These are phyloP conservation scores for Pythium pyrilobum DNA, from an alignment of 352 stramenopile genomes.

Conservation along the genomic window DNA sequence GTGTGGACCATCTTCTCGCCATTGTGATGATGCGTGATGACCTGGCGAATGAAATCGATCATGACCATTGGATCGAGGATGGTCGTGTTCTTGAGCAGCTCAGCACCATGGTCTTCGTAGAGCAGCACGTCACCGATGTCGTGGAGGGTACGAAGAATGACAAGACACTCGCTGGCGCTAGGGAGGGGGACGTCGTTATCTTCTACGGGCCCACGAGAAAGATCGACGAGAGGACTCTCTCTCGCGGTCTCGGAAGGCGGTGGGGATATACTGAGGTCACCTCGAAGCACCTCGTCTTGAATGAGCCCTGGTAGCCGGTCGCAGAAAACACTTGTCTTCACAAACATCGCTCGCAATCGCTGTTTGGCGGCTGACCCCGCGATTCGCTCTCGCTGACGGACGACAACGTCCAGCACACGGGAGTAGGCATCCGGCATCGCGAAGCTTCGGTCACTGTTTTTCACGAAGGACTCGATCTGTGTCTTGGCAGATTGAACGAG, in stretches of 20 bases:
- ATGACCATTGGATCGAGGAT: neutral
- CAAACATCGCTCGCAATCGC: neutral
- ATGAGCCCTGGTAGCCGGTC: too few species aligned
- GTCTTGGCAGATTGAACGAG: neutral
- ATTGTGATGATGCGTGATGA: neutral
- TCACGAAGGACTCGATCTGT: neutral
- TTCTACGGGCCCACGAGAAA: too few species aligned
- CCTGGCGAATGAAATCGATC: neutral
- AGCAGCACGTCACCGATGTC: constrained; percentile 1
- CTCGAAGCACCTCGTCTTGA: too few species aligned
- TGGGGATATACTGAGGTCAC: too few species aligned
- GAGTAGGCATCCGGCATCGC: constrained; percentile 10
- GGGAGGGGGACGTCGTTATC: too few species aligned
- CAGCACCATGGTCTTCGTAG: neutral
- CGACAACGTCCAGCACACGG: neutral
- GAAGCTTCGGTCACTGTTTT: neutral
- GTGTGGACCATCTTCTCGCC: neutral
- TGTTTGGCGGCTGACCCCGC: neutral
- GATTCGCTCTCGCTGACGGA: neutral
- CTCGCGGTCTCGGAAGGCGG: too few species aligned
- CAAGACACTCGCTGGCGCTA: too few species aligned
- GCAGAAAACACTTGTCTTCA: neutral
- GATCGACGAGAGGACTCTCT: too few species aligned
- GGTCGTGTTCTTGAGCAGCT: neutral
- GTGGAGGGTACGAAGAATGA: constrained; percentile 1